Evolutionary conservation across 768 basidiomycete species (phyloP).

Genomic region (Tylopilus vinaceipallidus): DNA sequence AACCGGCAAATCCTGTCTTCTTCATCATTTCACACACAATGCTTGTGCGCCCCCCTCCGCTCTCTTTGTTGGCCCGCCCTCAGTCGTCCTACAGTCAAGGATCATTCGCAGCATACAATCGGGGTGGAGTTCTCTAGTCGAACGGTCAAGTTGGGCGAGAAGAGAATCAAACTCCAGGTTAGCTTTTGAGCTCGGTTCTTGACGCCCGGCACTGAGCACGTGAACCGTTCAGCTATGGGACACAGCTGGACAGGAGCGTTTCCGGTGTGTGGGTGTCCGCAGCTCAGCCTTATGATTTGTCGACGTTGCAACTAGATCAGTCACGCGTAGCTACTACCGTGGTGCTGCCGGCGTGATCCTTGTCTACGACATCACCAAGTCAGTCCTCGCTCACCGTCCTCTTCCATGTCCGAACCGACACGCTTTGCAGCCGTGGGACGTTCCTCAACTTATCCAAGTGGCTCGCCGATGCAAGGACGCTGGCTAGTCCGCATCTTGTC

Average conservation of each 20-base stretch:
- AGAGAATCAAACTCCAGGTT: constrained; percentile 94
- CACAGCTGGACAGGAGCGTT: constrained; percentile 95
- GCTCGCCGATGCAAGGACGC: constrained; percentile 90
- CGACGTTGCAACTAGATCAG: constrained; percentile 52
- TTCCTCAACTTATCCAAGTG: constrained; percentile 83
- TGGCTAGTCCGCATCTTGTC: constrained; percentile 90
- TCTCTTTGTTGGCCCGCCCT: constrained; percentile 4
- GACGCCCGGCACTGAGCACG: constrained; percentile 13
- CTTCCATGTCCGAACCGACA: constrained; percentile 3
- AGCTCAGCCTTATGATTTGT: constrained; percentile 9
- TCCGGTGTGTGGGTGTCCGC: constrained; percentile 52
- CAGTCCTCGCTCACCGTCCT: constrained; percentile 17
- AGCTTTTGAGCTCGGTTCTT: constrained; percentile 19
- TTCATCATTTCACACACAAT: constrained; percentile 96
- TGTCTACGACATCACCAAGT: constrained; percentile 94
- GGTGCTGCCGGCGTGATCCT: constrained; percentile 91
- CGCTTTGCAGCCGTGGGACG: constrained; percentile 69
- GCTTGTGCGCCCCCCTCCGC: constrained; percentile 62
- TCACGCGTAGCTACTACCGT: constrained; percentile 94
- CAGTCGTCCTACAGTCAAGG: constrained; percentile 68
- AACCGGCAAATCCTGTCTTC: constrained; percentile 93
- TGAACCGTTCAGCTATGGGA: constrained; percentile 77
- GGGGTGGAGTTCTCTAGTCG: constrained; percentile 98
- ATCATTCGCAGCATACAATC: constrained; percentile 96
- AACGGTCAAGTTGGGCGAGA: constrained; percentile 90